These are phyloP conservation scores for Leucogyrophana mollusca DNA, from an alignment of 768 basidiomycete genomes.

Conservation along the genomic window DNA sequence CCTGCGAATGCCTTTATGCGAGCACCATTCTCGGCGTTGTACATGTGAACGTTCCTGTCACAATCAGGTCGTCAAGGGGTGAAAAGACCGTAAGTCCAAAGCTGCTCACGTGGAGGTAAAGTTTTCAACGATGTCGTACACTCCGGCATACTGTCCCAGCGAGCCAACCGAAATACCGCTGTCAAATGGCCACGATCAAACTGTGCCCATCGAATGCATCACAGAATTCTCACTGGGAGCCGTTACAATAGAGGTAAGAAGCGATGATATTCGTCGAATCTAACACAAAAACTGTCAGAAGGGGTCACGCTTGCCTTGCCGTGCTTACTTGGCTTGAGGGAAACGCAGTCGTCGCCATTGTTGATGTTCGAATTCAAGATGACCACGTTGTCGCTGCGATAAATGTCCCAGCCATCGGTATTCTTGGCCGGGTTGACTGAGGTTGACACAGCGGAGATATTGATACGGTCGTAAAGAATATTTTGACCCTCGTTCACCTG, in stretches of 20 bases:
- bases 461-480: conserved; percentile 46
- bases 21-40: conserved; percentile 63
- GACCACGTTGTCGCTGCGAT: conserved; percentile 49
- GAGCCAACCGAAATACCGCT: conserved; percentile 61
- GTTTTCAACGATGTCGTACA: conserved; percentile 63
- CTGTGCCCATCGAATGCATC: not conserved
- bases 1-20: conserved; percentile 71
- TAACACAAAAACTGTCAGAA: conserved; percentile 3
- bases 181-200: not conserved
- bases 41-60: conserved; percentile 59
- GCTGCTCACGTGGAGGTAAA: conserved; percentile 50
- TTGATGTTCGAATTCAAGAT: conserved; percentile 50
- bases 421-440: conserved; percentile 43
- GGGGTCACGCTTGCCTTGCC: not conserved
- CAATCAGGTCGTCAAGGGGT: not conserved
- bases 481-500: conserved; percentile 49
- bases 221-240: conserved; percentile 57
- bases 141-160: conserved; percentile 48
- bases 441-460: conserved; percentile 44
- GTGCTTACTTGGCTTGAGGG: conserved; percentile 50
- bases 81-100: not conserved
- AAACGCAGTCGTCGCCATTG: conserved; percentile 61
- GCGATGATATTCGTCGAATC: conserved; percentile 58
- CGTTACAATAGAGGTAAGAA: conserved; percentile 55
- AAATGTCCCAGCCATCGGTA: conserved; percentile 67